Evolutionary conservation across 306 rosid genomes (phyloP).

Genomic region (Oxytropis ochrocephala): DNA sequence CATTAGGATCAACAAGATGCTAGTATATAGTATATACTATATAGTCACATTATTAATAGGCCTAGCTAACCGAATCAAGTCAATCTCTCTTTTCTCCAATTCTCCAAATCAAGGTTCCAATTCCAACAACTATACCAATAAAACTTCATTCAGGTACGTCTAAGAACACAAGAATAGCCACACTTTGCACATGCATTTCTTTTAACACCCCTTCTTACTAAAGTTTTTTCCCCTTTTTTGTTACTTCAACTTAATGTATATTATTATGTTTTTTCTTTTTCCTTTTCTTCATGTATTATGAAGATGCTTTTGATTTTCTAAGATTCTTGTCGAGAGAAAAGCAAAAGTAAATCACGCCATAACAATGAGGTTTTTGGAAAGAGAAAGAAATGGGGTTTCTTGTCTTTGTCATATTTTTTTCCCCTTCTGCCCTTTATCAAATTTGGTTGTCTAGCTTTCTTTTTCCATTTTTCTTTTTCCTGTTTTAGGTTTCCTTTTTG

Average conservation of each 20-base stretch:
- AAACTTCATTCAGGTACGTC: neutral
- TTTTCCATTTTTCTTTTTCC: conserved; percentile 13
- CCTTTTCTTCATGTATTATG: conserved; percentile 6
- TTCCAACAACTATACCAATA: no score
- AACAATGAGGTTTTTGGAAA: conserved; percentile 22
- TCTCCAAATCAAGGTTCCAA: neutral
- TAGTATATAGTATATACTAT: neutral
- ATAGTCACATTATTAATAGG: neutral
- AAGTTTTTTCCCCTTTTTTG: neutral
- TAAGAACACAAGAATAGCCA: neutral
- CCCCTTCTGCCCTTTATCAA: conserved; percentile 18
- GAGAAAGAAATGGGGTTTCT: neutral
- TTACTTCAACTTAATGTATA: neutral
- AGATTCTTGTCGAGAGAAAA: conserved; percentile 58
- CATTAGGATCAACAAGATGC: neutral
- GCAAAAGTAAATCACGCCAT: conserved; percentile 62
- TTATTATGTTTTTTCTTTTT: no score
- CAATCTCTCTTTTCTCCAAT: neutral
- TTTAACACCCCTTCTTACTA: neutral
- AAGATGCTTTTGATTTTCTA: conserved; percentile 49
- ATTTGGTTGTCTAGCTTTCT: conserved; percentile 31
- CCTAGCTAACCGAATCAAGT: neutral
- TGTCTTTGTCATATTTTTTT: neutral
- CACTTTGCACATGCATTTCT: neutral
- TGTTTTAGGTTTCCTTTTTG: conserved; percentile 42